phyloP scores from a whole-genome alignment of 2,329 filamentous ascomycete genomes.

The Aspergillus brasiliensis region DNA sequence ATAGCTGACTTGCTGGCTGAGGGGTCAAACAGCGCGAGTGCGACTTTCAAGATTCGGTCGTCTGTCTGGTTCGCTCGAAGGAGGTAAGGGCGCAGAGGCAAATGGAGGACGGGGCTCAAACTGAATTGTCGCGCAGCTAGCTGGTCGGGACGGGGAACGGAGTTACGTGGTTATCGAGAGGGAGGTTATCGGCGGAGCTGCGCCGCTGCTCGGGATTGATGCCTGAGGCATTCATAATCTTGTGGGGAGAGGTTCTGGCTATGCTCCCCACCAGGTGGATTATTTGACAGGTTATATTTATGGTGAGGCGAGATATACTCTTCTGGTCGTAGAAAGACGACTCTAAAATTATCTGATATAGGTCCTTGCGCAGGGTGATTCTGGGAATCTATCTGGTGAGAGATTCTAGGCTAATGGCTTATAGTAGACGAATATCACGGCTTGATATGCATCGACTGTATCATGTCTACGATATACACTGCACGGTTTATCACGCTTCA shows the following conservation, averaged over 20 bases:
- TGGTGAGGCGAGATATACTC: too few relatives aligned
- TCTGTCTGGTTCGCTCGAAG: neutral
- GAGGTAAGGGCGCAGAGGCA: too few relatives aligned
- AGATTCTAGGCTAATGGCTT: too few relatives aligned
- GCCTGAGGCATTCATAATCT: neutral
- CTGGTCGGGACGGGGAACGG: neutral
- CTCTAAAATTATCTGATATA: too few relatives aligned
- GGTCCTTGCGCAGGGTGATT: too few relatives aligned
- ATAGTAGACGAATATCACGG: too few relatives aligned
- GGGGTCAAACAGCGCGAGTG: neutral
- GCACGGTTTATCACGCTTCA: conserved; percentile 2
- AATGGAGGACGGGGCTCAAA: neutral
- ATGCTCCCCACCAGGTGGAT: too few relatives aligned
- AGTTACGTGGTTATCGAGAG: conserved; percentile 7
- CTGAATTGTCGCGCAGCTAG: neutral
- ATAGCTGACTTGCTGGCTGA: neutral
- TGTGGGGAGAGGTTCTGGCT: too few relatives aligned
- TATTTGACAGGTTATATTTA: too few relatives aligned
- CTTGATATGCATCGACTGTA: too few relatives aligned
- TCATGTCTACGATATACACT: neutral
- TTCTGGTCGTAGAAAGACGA: too few relatives aligned
- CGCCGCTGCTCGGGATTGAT: neutral
- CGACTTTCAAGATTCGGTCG: conserved; percentile 7
- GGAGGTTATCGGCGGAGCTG: conserved; percentile 8
- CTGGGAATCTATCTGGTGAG: too few relatives aligned